These are phyloP conservation scores for Didymella exigua DNA, from an alignment of 2,329 filamentous ascomycete genomes.

Conservation along the genomic window DNA sequence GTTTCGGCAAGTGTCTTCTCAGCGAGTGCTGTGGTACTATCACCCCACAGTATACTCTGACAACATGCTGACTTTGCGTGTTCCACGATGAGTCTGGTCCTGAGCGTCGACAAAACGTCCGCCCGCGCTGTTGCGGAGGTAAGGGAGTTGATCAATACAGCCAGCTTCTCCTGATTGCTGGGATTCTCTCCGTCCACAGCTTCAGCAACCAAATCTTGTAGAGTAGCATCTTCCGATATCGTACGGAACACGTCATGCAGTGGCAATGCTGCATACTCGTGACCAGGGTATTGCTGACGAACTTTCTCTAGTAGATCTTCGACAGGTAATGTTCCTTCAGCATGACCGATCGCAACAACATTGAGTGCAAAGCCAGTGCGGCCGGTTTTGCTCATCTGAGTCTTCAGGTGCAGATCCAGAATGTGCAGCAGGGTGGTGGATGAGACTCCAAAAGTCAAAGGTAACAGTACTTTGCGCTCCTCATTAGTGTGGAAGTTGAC, in stretches of 20 bases:
- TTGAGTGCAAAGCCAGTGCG: constrained; percentile 71
- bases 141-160: constrained; percentile 65
- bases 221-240: constrained; percentile 26
- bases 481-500: constrained; percentile 55
- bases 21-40: constrained; percentile 86
- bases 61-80: constrained; percentile 59
- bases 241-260: constrained; percentile 62
- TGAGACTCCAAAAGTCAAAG: constrained; percentile 81
- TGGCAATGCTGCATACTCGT: constrained; percentile 66
- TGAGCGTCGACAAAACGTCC: constrained; percentile 74
- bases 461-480: constrained; percentile 69
- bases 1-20: constrained; percentile 85
- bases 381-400: constrained; percentile 68
- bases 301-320: constrained; percentile 44
- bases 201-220: constrained; percentile 28
- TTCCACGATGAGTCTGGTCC: constrained; percentile 71
- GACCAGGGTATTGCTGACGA: constrained; percentile 66
- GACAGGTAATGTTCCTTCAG: constrained; percentile 19
- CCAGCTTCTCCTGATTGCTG: constrained; percentile 39
- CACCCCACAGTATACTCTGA: constrained; percentile 77
- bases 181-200: not conserved
- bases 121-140: constrained; percentile 75
- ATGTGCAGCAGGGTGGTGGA: constrained; percentile 79
- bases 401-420: constrained; percentile 70
- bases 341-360: constrained; percentile 56